These are phyloP conservation scores for Jackrogersella minutella DNA, from an alignment of 495 filamentous ascomycete genomes.

Conservation along the genomic window DNA sequence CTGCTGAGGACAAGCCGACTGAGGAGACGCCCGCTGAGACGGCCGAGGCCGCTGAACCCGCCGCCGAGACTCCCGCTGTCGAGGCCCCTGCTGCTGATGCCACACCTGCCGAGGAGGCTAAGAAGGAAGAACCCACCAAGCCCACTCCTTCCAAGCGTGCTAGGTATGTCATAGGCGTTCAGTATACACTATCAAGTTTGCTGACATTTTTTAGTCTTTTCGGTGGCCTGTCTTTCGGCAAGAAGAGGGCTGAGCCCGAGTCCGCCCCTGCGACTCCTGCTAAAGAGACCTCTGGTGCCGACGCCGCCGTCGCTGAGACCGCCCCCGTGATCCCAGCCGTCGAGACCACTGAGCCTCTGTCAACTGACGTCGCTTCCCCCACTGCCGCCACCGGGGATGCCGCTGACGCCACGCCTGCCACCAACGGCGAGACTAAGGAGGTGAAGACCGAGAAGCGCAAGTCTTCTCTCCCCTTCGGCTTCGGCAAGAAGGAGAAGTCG, in stretches of 20 bases:
- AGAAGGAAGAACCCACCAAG: constrained; percentile 48
- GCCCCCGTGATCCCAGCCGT: constrained; percentile 66
- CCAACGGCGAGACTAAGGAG: constrained; percentile 62
- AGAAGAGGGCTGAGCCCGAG: constrained; percentile 57
- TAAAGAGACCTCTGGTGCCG: constrained; percentile 46
- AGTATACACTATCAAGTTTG: background rate
- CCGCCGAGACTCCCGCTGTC: constrained; percentile 30
- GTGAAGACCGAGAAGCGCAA: constrained; percentile 65
- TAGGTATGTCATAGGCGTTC: constrained; percentile 40
- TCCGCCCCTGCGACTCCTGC: constrained; percentile 45
- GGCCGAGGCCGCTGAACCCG: constrained; percentile 40
- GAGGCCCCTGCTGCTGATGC: constrained; percentile 45
- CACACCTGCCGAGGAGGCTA: constrained; percentile 46
- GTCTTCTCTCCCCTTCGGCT: constrained; percentile 62
- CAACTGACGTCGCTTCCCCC: constrained; percentile 55
- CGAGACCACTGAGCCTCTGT: constrained; percentile 64
- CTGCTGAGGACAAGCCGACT: constrained; percentile 57
- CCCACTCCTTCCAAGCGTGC: constrained; percentile 52
- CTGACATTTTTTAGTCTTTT: constrained; percentile 59
- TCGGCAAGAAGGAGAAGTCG: constrained; percentile 62
- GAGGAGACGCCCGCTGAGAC: constrained; percentile 49
- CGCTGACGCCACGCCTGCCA: constrained; percentile 51
- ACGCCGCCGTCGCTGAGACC: constrained; percentile 58
- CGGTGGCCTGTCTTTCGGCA: constrained; percentile 58
- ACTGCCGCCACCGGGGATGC: constrained; percentile 54